These are phyloP conservation scores for Ascochyta koolunga DNA, from an alignment of 2,329 filamentous ascomycete species.

Conservation along the genomic window DNA sequence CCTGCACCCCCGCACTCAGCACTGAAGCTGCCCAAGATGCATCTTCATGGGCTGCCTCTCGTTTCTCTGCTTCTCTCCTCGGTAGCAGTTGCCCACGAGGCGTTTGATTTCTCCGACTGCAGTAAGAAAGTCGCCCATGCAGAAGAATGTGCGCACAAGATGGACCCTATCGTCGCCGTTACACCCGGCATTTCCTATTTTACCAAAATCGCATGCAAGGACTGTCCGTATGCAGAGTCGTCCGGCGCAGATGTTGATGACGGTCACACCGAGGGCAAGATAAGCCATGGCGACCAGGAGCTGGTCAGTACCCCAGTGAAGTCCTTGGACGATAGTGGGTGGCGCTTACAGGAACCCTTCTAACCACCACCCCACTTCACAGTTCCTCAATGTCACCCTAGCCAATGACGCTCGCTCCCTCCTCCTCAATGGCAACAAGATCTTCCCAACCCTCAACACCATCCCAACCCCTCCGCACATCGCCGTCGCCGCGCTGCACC, in stretches of 20 bases:
- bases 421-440: constrained; percentile 33
- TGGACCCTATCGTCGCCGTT: constrained; percentile 32
- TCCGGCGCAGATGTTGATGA: constrained; percentile 2
- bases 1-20: too few species aligned
- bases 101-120: constrained; percentile 26
- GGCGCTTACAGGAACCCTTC: neutral
- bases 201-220: constrained; percentile 39
- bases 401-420: constrained; percentile 35
- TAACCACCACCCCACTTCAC: constrained; percentile 2
- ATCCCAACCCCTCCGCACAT: constrained; percentile 33
- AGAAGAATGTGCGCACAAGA: constrained; percentile 29
- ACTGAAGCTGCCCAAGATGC: constrained; percentile 18
- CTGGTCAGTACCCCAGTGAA: constrained; percentile 35
- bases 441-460: constrained; percentile 34
- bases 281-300: constrained; percentile 28
- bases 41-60: constrained; percentile 15
- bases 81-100: constrained; percentile 8
- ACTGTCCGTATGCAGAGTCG: constrained; percentile 29
- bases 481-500: constrained; percentile 22
- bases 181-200: constrained; percentile 34
- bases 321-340: neutral
- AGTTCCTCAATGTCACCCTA: constrained; percentile 43
- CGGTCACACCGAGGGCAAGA: constrained; percentile 7
- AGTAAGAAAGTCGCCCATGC: constrained; percentile 8
- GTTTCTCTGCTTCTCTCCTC: constrained; percentile 16